Conservation (phyloP, 768 basidiomycete genomes). For the Lactarius indigo region DNA sequence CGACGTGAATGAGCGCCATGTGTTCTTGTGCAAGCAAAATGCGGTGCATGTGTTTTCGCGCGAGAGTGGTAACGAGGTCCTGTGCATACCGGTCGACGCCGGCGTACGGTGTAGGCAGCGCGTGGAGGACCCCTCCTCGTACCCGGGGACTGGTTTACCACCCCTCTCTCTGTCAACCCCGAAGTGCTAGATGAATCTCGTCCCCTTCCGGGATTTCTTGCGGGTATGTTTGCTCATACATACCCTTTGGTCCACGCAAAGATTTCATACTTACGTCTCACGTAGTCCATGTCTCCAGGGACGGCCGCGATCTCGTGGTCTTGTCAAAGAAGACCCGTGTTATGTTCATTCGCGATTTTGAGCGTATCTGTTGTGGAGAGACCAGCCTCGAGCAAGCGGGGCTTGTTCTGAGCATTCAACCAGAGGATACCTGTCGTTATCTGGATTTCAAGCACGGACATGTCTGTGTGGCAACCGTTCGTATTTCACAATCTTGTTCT, state of each 20-base stretch:
- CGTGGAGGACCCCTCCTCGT: neutral
- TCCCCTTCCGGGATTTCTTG: neutral
- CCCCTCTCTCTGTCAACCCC: neutral
- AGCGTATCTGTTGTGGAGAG: slow-evolving; percentile 25
- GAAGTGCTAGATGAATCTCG: neutral
- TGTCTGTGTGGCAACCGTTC: slow-evolving; percentile 15
- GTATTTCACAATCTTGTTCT: neutral
- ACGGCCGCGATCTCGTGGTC: slow-evolving; percentile 34
- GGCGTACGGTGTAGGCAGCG: neutral
- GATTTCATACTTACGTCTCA: neutral
- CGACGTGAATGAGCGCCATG: slow-evolving; percentile 55
- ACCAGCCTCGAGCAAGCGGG: neutral
- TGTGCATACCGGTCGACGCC: slow-evolving; percentile 33
- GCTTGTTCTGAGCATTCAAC: neutral
- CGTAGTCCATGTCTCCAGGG: slow-evolving; percentile 36
- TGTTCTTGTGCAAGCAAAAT: slow-evolving; percentile 52
- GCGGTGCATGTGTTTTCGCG: slow-evolving; percentile 55
- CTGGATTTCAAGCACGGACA: slow-evolving; percentile 5
- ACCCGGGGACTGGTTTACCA: slow-evolving; percentile 10
- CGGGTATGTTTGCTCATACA: neutral
- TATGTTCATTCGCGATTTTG: slow-evolving; percentile 34
- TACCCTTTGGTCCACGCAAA: neutral
- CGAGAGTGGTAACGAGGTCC: slow-evolving; percentile 40
- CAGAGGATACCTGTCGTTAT: neutral
- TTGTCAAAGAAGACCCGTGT: slow-evolving; percentile 29